phyloP scores from a whole-genome alignment of 2,329 filamentous ascomycete genomes.

The Cladobotryum protrusum region DNA sequence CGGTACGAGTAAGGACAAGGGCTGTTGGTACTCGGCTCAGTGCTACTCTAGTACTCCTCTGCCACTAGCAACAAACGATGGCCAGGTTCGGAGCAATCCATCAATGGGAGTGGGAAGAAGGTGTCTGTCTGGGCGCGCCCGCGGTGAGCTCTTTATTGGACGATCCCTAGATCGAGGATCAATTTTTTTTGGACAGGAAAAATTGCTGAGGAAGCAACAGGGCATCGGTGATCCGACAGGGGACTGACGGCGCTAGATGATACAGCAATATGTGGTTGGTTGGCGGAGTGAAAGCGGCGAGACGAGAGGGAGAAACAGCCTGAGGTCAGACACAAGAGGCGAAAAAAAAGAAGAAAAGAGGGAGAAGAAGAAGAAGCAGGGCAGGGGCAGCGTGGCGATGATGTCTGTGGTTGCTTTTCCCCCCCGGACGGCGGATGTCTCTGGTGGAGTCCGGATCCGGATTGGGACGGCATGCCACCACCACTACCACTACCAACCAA shows the following conservation, averaged over 20 bases:
- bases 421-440: constrained; percentile 22
- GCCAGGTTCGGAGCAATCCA: constrained; percentile 3
- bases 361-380: constrained; percentile 16
- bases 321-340: too few species aligned
- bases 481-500: constrained; percentile 5
- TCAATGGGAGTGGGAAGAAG: not conserved
- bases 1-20: not conserved
- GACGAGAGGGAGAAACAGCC: too few species aligned
- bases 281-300: too few species aligned
- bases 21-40: not conserved
- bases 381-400: constrained; percentile 21
- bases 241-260: not conserved
- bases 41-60: not conserved
- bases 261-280: too few species aligned
- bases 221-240: not conserved
- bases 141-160: not conserved
- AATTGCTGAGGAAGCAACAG: not conserved
- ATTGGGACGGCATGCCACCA: constrained; percentile 11
- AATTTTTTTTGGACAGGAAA: too few species aligned
- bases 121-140: not conserved
- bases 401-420: constrained; percentile 28
- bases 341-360: not conserved
- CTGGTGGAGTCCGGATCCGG: constrained; percentile 32
- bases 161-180: too few species aligned
- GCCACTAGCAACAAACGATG: not conserved